Percentiles rank a stretch among this genome's conserved stretches.
phyloP scores from a whole-genome alignment of 164 flowering plant species.

The Vitis riparia region DNA sequence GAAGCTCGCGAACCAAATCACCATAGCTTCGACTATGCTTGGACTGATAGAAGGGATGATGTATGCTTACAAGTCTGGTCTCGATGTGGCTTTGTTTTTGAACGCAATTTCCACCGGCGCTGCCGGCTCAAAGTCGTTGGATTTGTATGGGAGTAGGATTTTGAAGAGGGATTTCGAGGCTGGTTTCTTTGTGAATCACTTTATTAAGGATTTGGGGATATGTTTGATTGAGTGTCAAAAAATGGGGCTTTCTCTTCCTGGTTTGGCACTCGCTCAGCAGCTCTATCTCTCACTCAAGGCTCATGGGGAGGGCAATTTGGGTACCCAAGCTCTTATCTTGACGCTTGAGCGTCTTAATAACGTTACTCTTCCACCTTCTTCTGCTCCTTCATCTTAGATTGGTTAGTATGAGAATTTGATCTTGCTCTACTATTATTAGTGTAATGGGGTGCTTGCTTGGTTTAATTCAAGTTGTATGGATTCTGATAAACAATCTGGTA shows the following conservation, averaged over 20 bases:
- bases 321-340: conserved; percentile 81
- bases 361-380: conserved; percentile 32
- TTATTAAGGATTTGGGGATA: conserved; percentile 93
- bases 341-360: conserved; percentile 90
- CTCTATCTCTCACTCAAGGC: conserved; percentile 83
- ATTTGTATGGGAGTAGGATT: conserved; percentile 73
- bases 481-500: too few species aligned
- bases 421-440: too few species aligned
- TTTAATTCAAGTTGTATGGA: too few species aligned
- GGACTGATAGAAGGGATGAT: conserved; percentile 90
- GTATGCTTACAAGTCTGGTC: conserved; percentile 77
- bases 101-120: conserved; percentile 82
- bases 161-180: conserved; percentile 82
- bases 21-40: conserved; percentile 86
- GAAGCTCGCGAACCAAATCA: conserved; percentile 81
- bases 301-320: conserved; percentile 84
- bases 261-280: conserved; percentile 90
- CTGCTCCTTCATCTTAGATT: background rate
- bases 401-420: background rate
- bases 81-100: conserved; percentile 54
- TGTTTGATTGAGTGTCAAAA: conserved; percentile 83
- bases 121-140: conserved; percentile 86
- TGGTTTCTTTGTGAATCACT: conserved; percentile 88
- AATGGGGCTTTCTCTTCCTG: conserved; percentile 85
- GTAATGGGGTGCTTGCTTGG: too few species aligned